A percentile compares a stretch with the other conserved stretches of the same genome.
phyloP scores from a whole-genome alignment of 2,329 filamentous ascomycete species.

The Fusarium sp. region DNA sequence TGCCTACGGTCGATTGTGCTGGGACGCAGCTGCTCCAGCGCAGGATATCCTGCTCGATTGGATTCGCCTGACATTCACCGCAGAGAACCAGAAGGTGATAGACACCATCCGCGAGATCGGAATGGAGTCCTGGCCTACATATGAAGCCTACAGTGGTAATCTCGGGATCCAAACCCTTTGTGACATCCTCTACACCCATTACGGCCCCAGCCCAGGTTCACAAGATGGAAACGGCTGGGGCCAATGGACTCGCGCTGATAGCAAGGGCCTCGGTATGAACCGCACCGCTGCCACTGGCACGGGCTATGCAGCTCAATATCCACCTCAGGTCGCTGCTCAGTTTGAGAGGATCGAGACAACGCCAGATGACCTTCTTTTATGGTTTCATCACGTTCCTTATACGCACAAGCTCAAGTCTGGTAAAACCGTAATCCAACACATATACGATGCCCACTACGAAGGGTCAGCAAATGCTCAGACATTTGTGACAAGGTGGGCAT shows the following conservation, averaged over 20 bases:
- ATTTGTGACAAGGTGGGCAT: not conserved
- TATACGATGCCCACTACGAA: not conserved
- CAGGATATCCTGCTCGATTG: not conserved
- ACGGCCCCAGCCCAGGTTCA: not conserved
- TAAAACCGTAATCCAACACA: not conserved
- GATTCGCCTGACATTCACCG: not conserved
- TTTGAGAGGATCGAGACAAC: not conserved
- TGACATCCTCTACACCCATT: not conserved
- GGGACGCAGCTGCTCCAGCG: not conserved
- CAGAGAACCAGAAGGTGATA: not conserved
- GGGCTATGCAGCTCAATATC: not conserved
- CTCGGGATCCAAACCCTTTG: not conserved
- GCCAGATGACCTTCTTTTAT: not conserved
- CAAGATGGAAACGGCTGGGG: not conserved
- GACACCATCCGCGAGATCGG: not conserved
- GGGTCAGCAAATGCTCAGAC: not conserved
- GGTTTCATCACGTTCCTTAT: not conserved
- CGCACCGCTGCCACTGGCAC: not conserved
- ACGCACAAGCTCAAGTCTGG: not conserved
- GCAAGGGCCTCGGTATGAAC: not conserved
- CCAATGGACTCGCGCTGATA: not conserved
- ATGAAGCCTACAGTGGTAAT: not conserved
- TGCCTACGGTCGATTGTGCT: not conserved
- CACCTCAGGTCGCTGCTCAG: not conserved
- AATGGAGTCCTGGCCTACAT: not conserved